Evolutionary conservation across 1,284 basidiomycete genomes (phyloP), one percentile per base, ranked within the genome.

Genomic region (Cryptococcus wingfieldii): DNA sequence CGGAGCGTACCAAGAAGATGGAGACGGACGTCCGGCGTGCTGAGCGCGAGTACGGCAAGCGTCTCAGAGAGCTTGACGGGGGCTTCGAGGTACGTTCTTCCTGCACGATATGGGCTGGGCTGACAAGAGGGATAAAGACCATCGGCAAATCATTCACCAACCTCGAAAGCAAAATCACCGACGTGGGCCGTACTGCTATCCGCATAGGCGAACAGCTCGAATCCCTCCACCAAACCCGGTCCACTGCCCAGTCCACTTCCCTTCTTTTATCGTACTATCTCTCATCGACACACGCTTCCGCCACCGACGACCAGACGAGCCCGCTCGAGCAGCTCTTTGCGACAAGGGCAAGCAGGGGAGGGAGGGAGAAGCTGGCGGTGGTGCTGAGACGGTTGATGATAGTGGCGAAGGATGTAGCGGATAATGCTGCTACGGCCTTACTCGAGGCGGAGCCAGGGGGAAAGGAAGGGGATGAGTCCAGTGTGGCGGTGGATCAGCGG

Each of bases 181-280:
- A 95, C 68, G 95, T 99, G 23, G 92, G 94, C 19, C 84, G 91
- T 54, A 93, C 93, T 6, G 93, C 96, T 3, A 88, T 98, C 53
- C 83, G 94, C 43, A 97, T 98, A 68, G 95, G 93, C 52, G 93
- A 97, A 78, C 94, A 98, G 78, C 84, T 99, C 50, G 95, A 98
- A 76, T 88, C 87, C 1, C 87, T 98, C 23, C 93, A 98, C 73
- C 84, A 92, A 58, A 89, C 95, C 65, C 84, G 95, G 8, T 89
- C 91, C 68, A 82, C 93, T 58, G 96, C 95, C 0, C 91, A 95
- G 68, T 92, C 93, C 19, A 91, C 95, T 0, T 88, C 93, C 64
- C 88, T 98, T 70, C 79, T 98, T n/a, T 89, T 98, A 54, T 87
- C 92, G 60, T 95, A 89, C 77, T 98, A 98, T 75, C 90, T 94